Evolutionary conservation across 352 stramenopile genomes (phyloP), one percentile per base, ranked within the genome.

Genomic region (Pythium biforme): DNA sequence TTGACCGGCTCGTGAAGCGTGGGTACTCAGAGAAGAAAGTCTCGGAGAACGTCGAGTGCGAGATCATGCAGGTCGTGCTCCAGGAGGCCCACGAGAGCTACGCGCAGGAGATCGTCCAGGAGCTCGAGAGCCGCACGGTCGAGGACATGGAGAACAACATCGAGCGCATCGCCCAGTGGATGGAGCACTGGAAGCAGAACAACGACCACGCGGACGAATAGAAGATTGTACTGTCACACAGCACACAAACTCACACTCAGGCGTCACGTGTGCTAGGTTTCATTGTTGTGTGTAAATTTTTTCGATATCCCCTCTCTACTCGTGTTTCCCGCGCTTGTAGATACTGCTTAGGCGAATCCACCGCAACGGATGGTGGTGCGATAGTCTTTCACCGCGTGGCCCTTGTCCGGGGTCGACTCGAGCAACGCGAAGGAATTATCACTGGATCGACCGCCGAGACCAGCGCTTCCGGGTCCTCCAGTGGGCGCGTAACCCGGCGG

Each of bases 31-130:
- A 98, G 55, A 97, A 97, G 72, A 99, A 99, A 66, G 75, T 97
- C 66, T 67, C 68, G 17, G 96, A 99, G 74, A 99, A 99, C 72
- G 92, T 98, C 70, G 83, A 98, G 75, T 98, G 92, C 62, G 97
- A 99, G 80, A 99, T 99, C 72, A 99, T 99, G 96, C 90, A 96
- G 74, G 92, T 99, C 10, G 90, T 99, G 52, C 73, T 98, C 12
- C 96, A 99, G 55, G 97, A 99, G 58, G 96, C 96, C 22, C 75
- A 77, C 23, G 96, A 99, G 75, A 94, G 81, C 47, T 99, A 99
- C 75, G 90, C 86, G 23, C 40, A 73, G 1, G 90, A 98, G 64
- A 98, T 99, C 69, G 95, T 99, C 23, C 94, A 99, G 66, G 95
- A 98, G 70, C 75, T 99, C 20, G 59, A 78, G 33, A 98, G 91